These are phyloP conservation scores for Noccaea caerulescens DNA, from an alignment of 345 rosid genomes.

Conservation along the genomic window DNA sequence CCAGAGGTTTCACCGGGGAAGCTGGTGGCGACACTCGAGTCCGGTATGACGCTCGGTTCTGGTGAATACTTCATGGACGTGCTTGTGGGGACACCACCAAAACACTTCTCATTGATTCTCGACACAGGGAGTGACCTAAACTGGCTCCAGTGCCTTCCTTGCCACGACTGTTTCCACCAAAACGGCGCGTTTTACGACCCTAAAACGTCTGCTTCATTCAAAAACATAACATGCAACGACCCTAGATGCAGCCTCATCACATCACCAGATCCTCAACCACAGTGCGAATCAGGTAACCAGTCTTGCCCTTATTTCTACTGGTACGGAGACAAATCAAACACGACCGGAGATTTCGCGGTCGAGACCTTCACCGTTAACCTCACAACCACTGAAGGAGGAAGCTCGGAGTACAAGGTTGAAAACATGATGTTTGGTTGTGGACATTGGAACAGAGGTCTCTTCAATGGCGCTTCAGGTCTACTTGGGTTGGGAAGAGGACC, in stretches of 20 bases:
- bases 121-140: slow-evolving; percentile 96
- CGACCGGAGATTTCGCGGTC: slow-evolving; percentile 74
- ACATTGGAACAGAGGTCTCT: slow-evolving; percentile 81
- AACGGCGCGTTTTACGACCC: slow-evolving; percentile 74
- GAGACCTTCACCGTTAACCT: slow-evolving; percentile 83
- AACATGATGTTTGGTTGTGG: slow-evolving; percentile 89
- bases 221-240: slow-evolving; percentile 66
- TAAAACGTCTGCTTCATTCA: slow-evolving; percentile 58
- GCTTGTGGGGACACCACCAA: slow-evolving; percentile 83
- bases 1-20: slow-evolving; percentile 53
- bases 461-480: slow-evolving; percentile 78
- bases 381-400: slow-evolving; percentile 43
- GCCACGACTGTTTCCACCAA: slow-evolving; percentile 84
- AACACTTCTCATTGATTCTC: slow-evolving; percentile 80
- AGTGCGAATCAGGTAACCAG: slow-evolving; percentile 58
- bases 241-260: slow-evolving; percentile 68
- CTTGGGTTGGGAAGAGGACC: slow-evolving; percentile 91
- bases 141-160: slow-evolving; percentile 95
- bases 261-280: slow-evolving; percentile 69
- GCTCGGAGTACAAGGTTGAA: slow-evolving; percentile 57
- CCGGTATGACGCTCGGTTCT: slow-evolving; percentile 82
- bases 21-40: slow-evolving; percentile 76
- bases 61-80: slow-evolving; percentile 95
- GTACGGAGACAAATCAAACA: slow-evolving; percentile 90
- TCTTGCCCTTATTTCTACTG: slow-evolving; percentile 81